phyloP scores from a whole-genome alignment of 2,329 filamentous ascomycete species.

The Pezicula carpinea region DNA sequence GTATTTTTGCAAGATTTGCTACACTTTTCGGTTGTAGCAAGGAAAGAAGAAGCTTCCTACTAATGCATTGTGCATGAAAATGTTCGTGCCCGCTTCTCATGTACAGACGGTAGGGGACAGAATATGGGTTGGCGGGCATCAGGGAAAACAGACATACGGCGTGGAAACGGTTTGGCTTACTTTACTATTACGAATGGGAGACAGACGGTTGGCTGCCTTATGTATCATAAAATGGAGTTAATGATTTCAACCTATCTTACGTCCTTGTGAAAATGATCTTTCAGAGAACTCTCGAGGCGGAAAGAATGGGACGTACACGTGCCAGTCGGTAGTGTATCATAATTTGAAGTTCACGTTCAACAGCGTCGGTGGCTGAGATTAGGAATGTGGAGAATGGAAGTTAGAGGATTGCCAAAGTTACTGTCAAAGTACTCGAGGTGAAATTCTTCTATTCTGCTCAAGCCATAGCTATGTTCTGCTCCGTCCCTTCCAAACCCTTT shows the following conservation, averaged over 20 bases:
- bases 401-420: no score
- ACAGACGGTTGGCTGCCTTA: constrained; percentile 13
- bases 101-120: constrained; percentile 14
- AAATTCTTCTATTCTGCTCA: no score
- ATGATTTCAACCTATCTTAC: constrained; percentile 6
- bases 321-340: no score
- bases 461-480: no score
- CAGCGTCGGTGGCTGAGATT: no score
- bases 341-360: no score
- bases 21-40: constrained; percentile 16
- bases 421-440: no score
- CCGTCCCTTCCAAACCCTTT: no score
- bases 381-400: no score
- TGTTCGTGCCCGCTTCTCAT: constrained; percentile 22
- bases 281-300: not conserved
- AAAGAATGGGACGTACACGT: not conserved
- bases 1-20: constrained; percentile 25
- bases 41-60: constrained; percentile 20
- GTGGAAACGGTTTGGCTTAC: constrained; percentile 24
- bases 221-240: constrained; percentile 30
- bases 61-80: constrained; percentile 30
- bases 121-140: constrained; percentile 16
- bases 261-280: not conserved
- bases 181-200: constrained; percentile 11
- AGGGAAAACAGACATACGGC: constrained; percentile 25